Conservation (phyloP, 371 early-diverging fungal genomes). For the Mortierella sp. region DNA sequence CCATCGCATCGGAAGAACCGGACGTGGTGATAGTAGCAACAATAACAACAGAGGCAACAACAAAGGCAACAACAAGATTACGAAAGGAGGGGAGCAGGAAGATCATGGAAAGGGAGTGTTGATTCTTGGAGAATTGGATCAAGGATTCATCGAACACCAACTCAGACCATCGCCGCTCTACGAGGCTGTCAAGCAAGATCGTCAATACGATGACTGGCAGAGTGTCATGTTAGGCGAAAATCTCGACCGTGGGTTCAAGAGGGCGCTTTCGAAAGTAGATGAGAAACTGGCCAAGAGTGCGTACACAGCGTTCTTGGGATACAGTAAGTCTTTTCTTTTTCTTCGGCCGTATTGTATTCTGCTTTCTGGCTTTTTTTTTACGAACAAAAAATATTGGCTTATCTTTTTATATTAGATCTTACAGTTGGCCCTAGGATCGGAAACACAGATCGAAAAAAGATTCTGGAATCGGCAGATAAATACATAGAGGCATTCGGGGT, state of each 20-base stretch:
- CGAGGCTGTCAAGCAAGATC: constrained; percentile 48
- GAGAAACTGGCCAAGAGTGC: constrained; percentile 53
- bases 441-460: constrained; percentile 24
- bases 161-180: constrained; percentile 39
- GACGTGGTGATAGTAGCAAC: constrained; percentile 94
- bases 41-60: constrained; percentile 27
- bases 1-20: constrained; percentile 99
- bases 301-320: constrained; percentile 50
- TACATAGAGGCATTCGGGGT: constrained; percentile 48
- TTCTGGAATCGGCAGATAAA: constrained; percentile 40
- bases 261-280: constrained; percentile 38
- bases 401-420: constrained; percentile 58
- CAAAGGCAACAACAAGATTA: neutral
- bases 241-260: constrained; percentile 47
- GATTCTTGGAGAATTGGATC: constrained; percentile 46
- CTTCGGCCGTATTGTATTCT: too few relatives aligned
- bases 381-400: constrained; percentile 63
- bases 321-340: constrained; percentile 44
- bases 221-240: constrained; percentile 52
- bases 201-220: constrained; percentile 45
- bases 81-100: neutral
- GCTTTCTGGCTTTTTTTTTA: too few relatives aligned
- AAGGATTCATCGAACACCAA: constrained; percentile 50
- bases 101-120: constrained; percentile 39
- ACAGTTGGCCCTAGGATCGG: constrained; percentile 40